Conservation (phyloP, 129 eudicot species). For the Lactuca saligna region DNA sequence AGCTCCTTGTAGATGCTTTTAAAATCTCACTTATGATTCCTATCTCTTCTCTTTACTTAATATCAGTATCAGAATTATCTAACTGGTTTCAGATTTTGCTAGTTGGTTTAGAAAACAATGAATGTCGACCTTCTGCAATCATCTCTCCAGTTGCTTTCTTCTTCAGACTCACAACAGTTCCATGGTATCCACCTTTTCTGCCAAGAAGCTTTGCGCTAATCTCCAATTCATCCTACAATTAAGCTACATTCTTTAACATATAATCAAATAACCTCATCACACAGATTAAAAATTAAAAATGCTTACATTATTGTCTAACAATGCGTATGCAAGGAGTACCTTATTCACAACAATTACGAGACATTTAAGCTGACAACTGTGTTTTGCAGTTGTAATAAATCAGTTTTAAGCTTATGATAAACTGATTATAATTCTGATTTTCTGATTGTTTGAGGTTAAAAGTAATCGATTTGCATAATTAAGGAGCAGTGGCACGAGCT, state of each 20-base stretch:
- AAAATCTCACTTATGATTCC: too few relatives aligned
- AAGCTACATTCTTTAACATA: slow-evolving; percentile 5
- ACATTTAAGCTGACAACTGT: background rate
- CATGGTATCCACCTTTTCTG: slow-evolving; percentile 25
- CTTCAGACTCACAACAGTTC: slow-evolving; percentile 32
- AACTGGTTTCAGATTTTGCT: slow-evolving; percentile 23
- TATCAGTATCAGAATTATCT: too few relatives aligned
- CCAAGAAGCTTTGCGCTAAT: slow-evolving; percentile 31
- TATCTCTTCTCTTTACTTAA: too few relatives aligned
- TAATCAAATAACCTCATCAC: background rate
- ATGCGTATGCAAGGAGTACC: background rate
- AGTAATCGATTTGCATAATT: too few relatives aligned
- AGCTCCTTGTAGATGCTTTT: too few relatives aligned
- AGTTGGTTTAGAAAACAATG: slow-evolving; percentile 21
- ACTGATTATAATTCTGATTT: background rate
- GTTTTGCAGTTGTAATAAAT: too few relatives aligned
- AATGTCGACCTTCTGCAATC: slow-evolving; percentile 39
- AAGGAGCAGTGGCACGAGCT: background rate
- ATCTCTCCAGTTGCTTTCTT: slow-evolving; percentile 33
- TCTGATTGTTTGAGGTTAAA: background rate
- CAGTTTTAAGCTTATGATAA: background rate
- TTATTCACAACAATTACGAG: too few relatives aligned
- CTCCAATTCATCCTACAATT: slow-evolving; percentile 35
- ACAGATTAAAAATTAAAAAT: too few relatives aligned
- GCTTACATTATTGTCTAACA: background rate